A percentile compares a stretch with the other conserved stretches of the same genome.
Conservation (phyloP, 2,329 filamentous ascomycete species). For the Aspergillus sp. region DNA sequence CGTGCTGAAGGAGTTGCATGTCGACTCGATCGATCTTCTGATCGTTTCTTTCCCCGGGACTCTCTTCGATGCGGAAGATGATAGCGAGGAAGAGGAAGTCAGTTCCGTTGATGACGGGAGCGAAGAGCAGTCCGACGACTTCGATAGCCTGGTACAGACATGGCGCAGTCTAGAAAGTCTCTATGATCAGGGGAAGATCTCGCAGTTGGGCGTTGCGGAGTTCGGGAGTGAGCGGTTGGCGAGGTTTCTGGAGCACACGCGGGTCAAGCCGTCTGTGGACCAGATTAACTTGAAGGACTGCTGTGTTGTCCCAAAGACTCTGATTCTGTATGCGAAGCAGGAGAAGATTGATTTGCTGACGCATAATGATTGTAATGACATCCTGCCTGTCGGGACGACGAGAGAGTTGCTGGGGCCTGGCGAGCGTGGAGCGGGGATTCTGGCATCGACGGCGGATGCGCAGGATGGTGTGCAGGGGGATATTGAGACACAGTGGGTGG, state of each 20-base stretch:
- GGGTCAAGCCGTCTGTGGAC: conserved; percentile 76
- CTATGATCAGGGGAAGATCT: conserved; percentile 68
- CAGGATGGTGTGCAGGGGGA: conserved; percentile 68
- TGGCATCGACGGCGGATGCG: conserved; percentile 60
- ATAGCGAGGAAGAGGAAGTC: conserved; percentile 69
- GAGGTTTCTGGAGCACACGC: conserved; percentile 71
- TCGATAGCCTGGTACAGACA: conserved; percentile 66
- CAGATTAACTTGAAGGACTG: conserved; percentile 97
- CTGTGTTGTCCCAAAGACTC: conserved; percentile 87
- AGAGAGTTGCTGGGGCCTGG: conserved; percentile 77
- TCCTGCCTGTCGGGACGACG: conserved; percentile 81
- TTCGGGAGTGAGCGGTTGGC: conserved; percentile 82
- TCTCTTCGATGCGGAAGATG: conserved; percentile 89
- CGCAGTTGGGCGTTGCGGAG: conserved; percentile 80
- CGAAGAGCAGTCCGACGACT: conserved; percentile 48
- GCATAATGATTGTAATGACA: conserved; percentile 90
- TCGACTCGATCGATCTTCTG: conserved; percentile 76
- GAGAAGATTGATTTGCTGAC: conserved; percentile 84
- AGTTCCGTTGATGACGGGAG: conserved; percentile 41
- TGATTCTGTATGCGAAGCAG: conserved; percentile 80
- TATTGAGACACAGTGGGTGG: conserved; percentile 86
- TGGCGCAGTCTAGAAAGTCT: conserved; percentile 70
- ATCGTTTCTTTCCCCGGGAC: conserved; percentile 93
- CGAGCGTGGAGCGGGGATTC: conserved; percentile 70
- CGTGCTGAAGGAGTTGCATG: conserved; percentile 76